Evolutionary conservation across 202 grass and related monocot species (phyloP).

Genomic region (Brachypodium distachyon): DNA sequence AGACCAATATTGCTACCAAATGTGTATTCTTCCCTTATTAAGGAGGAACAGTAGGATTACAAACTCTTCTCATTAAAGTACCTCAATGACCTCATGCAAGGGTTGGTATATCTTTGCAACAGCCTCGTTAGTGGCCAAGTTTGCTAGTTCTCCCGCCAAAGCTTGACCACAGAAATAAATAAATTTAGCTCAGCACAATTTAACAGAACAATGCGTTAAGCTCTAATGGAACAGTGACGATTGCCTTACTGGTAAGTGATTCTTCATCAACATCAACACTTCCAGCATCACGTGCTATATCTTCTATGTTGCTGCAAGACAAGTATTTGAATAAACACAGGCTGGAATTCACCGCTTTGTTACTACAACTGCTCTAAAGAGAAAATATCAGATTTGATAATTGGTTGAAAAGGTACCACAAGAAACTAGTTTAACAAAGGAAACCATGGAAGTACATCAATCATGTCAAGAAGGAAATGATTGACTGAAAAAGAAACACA

Average conservation of each 20-base stretch:
- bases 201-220: background rate
- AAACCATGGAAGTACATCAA: background rate
- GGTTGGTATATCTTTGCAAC: conserved; percentile 70
- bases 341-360: background rate
- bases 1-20: background rate
- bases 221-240: background rate
- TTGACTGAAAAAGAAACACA: background rate
- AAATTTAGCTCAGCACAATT: conserved; percentile 1
- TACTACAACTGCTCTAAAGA: background rate
- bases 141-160: conserved; percentile 53
- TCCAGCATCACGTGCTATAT: conserved; percentile 78
- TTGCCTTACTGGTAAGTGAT: conserved; percentile 51
- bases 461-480: background rate
- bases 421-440: background rate
- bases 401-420: background rate
- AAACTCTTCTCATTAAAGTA: conserved; percentile 22
- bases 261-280: conserved; percentile 82
- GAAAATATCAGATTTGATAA: background rate
- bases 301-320: conserved; percentile 85
- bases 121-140: conserved; percentile 41
- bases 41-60: background rate
- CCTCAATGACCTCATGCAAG: conserved; percentile 69
- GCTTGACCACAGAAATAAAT: conserved; percentile 31
- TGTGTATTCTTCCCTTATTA: background rate
- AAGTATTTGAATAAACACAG: conserved; percentile 11